Base-by-base conservation (phyloP, 345 rosid genomes). In the Hirschfeldia incana region DNA sequence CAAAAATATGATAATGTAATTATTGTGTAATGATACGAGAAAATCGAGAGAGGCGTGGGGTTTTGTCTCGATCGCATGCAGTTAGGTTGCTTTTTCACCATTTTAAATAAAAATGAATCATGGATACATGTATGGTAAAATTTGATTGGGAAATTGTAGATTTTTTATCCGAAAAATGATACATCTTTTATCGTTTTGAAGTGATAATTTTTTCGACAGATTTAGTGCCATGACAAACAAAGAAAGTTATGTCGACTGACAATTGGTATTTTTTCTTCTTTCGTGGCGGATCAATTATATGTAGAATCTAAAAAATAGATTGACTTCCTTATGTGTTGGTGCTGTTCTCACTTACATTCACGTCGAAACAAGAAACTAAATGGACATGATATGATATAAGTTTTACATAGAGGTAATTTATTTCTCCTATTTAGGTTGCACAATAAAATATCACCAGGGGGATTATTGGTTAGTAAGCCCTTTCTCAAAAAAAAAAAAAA, bases 61-160 rank as follows among this genome's bases (percentile, higher is more conserved):
- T 42, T 80, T 80, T 80, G 83, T 80, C 83, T 74, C 72, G 58
- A 79, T 74, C 75, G 61, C 74, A 62, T 74, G 70, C 75, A 51
- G 78, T 74, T 61, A n/a, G 26, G 60, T 79, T 79, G 49, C 55
- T 33, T 74, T 17, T 72, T 42, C 27, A 46, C 28, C 12, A 10
- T 42, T 42, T 42, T 10, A 42, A 42, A 42, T 42, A 10, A 42
- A 42, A 21, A 21, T 21, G 21, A 21, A 21, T 21, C 21, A 21
- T 21, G 21, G 21, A 21, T 21, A 42, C 53, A 44, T 44, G 53
- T 44, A 11, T 44, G 1, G 15, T 44, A 1, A 49, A 49, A 49
- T n/a, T 5, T 49, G 7, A 49, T 49, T 49, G 57, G 6, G 15
- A n/a, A 36, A n/a, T 21, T 21, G 0, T 21, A 0, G 21, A 21